Evolutionary conservation across 257 asterid species (phyloP).

Genomic region (Coffea eugenioides): DNA sequence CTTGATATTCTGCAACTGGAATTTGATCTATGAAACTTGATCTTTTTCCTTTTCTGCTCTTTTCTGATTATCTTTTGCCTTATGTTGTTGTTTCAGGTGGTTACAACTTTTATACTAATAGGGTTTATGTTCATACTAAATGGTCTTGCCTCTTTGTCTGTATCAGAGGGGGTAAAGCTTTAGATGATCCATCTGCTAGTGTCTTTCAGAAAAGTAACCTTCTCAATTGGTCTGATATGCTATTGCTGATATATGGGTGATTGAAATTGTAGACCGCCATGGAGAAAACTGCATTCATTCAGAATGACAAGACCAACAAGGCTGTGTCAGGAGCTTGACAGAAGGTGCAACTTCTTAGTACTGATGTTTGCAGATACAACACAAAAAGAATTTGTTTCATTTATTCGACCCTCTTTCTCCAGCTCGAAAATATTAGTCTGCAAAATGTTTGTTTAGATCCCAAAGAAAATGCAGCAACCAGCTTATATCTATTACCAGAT

Average conservation of each 20-base stretch:
- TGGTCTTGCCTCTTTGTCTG: constrained; percentile 73
- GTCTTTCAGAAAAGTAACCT: background rate
- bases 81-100: constrained; percentile 47
- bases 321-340: constrained; percentile 45
- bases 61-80: constrained; percentile 10
- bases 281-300: constrained; percentile 57
- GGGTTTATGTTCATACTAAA: constrained; percentile 74
- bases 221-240: background rate
- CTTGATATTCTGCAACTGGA: background rate
- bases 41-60: background rate
- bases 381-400: background rate
- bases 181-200: background rate
- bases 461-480: constrained; percentile 75
- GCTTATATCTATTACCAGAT: constrained; percentile 78
- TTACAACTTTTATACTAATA: constrained; percentile 53
- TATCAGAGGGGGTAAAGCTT: constrained; percentile 55
- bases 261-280: constrained; percentile 66
- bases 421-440: background rate
- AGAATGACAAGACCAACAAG: constrained; percentile 39
- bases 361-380: background rate
- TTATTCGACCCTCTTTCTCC: background rate
- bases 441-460: constrained; percentile 41
- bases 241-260: constrained; percentile 48
- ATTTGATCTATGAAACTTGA: background rate
- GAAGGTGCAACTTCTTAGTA: constrained; percentile 34